Evolutionary conservation across 2,329 filamentous ascomycete genomes (phyloP).

Genomic region (Coniochaeta sp.): DNA sequence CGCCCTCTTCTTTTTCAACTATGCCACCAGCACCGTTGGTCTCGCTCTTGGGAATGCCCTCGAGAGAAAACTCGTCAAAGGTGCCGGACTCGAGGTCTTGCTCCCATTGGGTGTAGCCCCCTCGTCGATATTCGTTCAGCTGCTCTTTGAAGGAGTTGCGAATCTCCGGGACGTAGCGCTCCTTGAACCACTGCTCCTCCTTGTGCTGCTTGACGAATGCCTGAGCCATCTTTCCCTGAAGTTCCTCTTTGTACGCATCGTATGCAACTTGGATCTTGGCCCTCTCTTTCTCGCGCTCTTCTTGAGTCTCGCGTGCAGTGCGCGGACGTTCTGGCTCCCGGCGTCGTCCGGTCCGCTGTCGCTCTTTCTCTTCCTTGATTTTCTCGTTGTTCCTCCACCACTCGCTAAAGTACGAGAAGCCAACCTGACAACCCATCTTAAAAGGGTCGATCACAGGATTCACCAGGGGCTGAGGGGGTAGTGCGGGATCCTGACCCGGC

Average conservation of each 20-base stretch:
- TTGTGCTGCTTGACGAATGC: constrained; percentile 89
- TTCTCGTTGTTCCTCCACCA: constrained; percentile 81
- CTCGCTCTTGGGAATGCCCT: constrained; percentile 89
- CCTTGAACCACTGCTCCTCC: constrained; percentile 95
- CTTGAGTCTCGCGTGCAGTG: constrained; percentile 57
- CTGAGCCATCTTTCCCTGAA: constrained; percentile 74
- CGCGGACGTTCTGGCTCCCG: constrained; percentile 57
- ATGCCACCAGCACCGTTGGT: constrained; percentile 79
- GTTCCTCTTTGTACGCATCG: constrained; percentile 59
- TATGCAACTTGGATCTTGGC: constrained; percentile 67
- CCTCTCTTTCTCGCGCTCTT: constrained; percentile 74
- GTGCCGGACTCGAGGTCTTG: constrained; percentile 75
- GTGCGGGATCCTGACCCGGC: constrained; percentile 57
- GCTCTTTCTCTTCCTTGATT: constrained; percentile 75
- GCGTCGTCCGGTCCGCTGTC: constrained; percentile 60
- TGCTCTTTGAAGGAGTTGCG: constrained; percentile 67
- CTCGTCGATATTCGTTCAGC: constrained; percentile 72
- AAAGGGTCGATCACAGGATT: constrained; percentile 70
- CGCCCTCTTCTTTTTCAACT: constrained; percentile 91
- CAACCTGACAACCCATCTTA: constrained; percentile 69
- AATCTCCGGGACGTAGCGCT: constrained; percentile 83
- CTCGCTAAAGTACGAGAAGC: constrained; percentile 79
- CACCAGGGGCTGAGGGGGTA: constrained; percentile 36
- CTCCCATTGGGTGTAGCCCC: constrained; percentile 80
- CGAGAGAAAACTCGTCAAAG: constrained; percentile 91